Conservation (phyloP, 176 grass and related monocot genomes). For the Areca catechu region DNA sequence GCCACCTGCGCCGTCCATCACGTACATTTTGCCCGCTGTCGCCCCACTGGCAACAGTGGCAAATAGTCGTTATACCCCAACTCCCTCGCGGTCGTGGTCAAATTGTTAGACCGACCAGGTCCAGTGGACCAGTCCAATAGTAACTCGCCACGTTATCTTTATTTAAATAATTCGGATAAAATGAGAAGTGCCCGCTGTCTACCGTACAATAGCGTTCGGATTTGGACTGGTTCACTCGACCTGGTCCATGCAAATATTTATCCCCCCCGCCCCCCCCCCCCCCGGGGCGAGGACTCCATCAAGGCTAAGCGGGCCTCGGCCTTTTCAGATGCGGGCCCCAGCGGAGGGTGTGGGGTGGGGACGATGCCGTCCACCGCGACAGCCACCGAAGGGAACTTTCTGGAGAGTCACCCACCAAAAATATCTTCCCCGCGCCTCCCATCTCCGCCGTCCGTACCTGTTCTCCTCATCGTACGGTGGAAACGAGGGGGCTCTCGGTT, state of each 20-base stretch:
- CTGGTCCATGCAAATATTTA: too few relatives aligned
- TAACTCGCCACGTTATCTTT: too few relatives aligned
- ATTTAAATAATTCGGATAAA: too few relatives aligned
- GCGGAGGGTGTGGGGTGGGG: neutral
- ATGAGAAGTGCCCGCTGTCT: too few relatives aligned
- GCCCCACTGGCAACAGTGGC: neutral
- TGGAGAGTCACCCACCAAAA: neutral
- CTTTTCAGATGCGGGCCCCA: neutral
- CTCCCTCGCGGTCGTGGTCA: too few relatives aligned
- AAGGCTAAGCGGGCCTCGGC: neutral
- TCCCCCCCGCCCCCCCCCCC: too few relatives aligned
- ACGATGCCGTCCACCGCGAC: neutral
- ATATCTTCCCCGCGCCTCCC: neutral
- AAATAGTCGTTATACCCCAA: neutral
- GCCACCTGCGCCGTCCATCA: neutral
- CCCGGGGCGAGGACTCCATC: neutral
- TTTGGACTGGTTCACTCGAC: too few relatives aligned
- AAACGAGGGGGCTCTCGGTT: neutral
- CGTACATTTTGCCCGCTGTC: neutral
- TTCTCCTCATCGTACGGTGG: neutral
- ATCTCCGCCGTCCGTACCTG: neutral
- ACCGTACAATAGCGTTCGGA: too few relatives aligned
- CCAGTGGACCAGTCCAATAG: too few relatives aligned
- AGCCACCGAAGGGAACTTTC: neutral
- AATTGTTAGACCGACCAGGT: too few relatives aligned